Base-by-base conservation (phyloP, 1,139 yeast species). In the Cylindricascospora bacillispora region DNA sequence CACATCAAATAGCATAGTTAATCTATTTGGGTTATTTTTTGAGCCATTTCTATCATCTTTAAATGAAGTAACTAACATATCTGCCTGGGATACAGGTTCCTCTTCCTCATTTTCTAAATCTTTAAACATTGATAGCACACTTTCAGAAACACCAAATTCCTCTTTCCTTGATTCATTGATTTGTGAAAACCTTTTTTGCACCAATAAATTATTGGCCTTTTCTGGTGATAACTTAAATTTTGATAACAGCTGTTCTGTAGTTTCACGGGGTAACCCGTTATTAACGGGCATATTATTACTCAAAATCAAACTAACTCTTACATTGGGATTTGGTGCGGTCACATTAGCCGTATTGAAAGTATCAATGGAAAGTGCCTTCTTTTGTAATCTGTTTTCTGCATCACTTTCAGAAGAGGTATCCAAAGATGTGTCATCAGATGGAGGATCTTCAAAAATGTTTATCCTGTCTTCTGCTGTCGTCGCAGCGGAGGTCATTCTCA, bases 201-300 rank as follows among this genome's bases (percentile, higher is more conserved):
- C 28, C 5, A 26, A 25, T 6, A 34, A 32, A 13, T 32, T 38
- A 6, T 27, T 26, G 3, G 39, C 18, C 21, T 39, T 43, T 15
- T 47, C 52, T 4, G 55, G 52, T 2, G 51, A 38, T 19, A 49
- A 27, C 24, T 43, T 39, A 32, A 52, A 45, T 30, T 45, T 51
- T 7, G 55, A 47, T 5, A 52, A 39, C n/a, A 52, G 40, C 27
- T 50, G 54, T 30, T 48, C 56, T 4, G 56, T 51, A 2, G 57
- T 50, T 28, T 50, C 55, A 19, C 56, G 35, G 10, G 47, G 45
- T 9, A 45, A 31, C 11, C 30, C 32, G 2, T 35, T 30, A 6
- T 35, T 21, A 3, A 36, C 24, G 6, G 21, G 21, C 9, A 28
- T 35, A 15, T 28, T 31, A 22, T 44, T 44, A 29, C 45, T 49